Base-by-base conservation (phyloP, 345 rosid genomes). In the Kandelia obovata region DNA sequence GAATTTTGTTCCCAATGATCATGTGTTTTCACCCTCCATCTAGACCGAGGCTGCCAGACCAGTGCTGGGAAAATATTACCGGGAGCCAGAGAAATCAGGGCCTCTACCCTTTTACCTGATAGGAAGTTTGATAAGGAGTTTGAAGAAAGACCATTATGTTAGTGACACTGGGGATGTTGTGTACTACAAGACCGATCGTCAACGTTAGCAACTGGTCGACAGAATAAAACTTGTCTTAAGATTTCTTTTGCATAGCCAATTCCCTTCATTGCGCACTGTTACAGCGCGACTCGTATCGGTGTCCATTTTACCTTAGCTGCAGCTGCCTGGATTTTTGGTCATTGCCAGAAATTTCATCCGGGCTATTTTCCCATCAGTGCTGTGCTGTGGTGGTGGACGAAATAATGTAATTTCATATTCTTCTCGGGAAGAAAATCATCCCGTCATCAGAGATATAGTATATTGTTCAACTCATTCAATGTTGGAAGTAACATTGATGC, bases 81-180 rank as follows among this genome's bases (percentile, higher is more conserved):
- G 97, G 16, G 96, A 89, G 75, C 97, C 96, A 1, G 58, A 79
- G 67, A 87, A 76, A 69, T 87, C 96, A 7, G 90, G 89, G 61
- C 83, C 80, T 8, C 61, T 91, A 65, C 97, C 97, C 1, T 61
- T 76, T 28, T 96, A 91, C 71, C 77, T 91, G 66, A 74, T 87
- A 46, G 79, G 84, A 49, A 76, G 71, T 81, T 76, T 89, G 53
- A 77, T 80, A 0, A 79, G 74, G 30, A 89, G 92, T 82, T 47
- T 89, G 43, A 73, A 66, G 58, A 77, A 85, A 75, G 96, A 92
- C 67, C 96, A 88, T 79, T 92, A 80, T 52, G 96, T 89, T 28
- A 92, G 88, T 32, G 89, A 92, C 79, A 66, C 71, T 49, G 96
- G 92, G 65, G 97, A 92, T 46, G 66, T 92, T 46, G 90, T 89